Conservation (phyloP, 306 rosid genomes). For the Citrullus colocynthis region DNA sequence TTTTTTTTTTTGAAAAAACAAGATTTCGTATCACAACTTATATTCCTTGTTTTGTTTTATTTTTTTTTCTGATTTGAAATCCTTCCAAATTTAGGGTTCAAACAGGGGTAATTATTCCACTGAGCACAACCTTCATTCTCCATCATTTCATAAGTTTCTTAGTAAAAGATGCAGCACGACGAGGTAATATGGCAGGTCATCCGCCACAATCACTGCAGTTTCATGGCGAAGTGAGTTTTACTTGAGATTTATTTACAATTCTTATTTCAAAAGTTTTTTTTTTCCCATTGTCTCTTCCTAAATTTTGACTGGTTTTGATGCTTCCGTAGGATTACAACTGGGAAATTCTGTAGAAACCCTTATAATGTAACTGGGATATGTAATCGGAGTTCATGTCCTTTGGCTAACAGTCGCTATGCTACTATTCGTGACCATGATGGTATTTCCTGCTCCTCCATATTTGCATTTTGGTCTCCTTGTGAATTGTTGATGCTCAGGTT, state of each 20-base stretch:
- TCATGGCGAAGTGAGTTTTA: constrained; percentile 32
- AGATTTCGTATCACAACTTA: no score
- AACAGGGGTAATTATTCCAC: neutral
- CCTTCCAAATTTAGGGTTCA: neutral
- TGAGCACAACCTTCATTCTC: neutral
- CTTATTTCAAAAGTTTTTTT: neutral
- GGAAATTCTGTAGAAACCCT: constrained; percentile 74
- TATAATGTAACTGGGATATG: constrained; percentile 83
- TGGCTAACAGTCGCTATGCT: constrained; percentile 91
- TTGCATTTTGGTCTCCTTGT: neutral
- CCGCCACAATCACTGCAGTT: constrained; percentile 43
- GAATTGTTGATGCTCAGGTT: neutral
- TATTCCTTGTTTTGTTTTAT: no score
- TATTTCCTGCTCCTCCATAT: constrained; percentile 9
- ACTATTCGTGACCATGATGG: constrained; percentile 88
- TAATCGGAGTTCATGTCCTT: constrained; percentile 85
- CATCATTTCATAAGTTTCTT: neutral
- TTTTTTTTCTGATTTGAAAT: neutral
- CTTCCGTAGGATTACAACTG: constrained; percentile 47
- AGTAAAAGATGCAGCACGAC: constrained; percentile 27
- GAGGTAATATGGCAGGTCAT: constrained; percentile 35
- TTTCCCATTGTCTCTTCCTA: neutral
- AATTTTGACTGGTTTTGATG: neutral
- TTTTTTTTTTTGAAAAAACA: no score
- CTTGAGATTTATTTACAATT: neutral